A percentile compares a stretch with the other conserved stretches of the same genome.
phyloP scores from a whole-genome alignment of 2,329 filamentous ascomycete genomes.

The Claviceps sorghi region DNA sequence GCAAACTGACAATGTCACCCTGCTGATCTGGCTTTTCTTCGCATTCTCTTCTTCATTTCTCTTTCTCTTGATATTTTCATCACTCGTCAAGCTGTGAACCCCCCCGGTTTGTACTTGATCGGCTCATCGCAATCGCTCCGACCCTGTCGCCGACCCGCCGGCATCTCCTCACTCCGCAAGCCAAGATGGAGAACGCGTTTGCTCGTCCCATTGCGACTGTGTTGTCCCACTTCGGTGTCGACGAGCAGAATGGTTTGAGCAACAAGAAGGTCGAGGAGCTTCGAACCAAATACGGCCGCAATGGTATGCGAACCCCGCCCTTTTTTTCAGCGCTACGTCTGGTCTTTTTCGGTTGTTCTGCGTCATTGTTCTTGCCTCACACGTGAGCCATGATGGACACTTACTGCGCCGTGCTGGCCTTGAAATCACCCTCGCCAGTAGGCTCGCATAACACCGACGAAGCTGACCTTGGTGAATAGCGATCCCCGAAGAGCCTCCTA shows the following conservation, averaged over 20 bases:
- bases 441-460: constrained; percentile 3
- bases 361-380: neutral
- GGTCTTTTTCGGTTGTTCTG: constrained; percentile 2
- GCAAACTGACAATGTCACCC: constrained; percentile 16
- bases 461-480: constrained; percentile 21
- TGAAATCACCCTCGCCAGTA: neutral
- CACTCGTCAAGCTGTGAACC: neutral
- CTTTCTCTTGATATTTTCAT: neutral
- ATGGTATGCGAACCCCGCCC: constrained; percentile 36
- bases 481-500: constrained; percentile 77
- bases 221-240: constrained; percentile 42
- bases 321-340: neutral
- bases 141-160: neutral
- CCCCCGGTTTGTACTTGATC: neutral
- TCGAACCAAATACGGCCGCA: constrained; percentile 47
- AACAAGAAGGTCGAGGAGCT: constrained; percentile 42
- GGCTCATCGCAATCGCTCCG: constrained; percentile 1
- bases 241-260: constrained; percentile 39
- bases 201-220: constrained; percentile 42
- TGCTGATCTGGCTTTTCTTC: constrained; percentile 4
- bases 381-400: neutral
- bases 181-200: constrained; percentile 48
- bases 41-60: neutral
- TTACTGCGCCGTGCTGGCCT: no score
- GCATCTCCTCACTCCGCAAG: constrained; percentile 6